Evolutionary conservation across 495 filamentous ascomycete genomes (phyloP), one percentile per base, ranked within the genome.

Genomic region (Aspergillus egyptiacus): DNA sequence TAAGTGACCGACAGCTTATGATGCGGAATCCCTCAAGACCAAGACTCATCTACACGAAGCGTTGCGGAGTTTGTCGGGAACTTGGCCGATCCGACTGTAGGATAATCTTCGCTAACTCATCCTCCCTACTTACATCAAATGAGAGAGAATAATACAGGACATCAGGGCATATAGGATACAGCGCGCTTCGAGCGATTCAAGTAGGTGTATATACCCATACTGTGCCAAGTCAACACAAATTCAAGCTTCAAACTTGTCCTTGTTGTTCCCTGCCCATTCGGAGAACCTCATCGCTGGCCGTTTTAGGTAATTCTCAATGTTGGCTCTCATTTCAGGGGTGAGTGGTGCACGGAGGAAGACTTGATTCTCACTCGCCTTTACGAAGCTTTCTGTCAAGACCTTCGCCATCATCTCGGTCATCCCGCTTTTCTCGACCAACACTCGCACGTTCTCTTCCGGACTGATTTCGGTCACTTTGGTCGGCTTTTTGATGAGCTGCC

Each of bases 221-320:
- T 15, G n/a, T n/a, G n/a, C n/a, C 20, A 8, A 20, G 14, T 15
- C 1, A 20, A 20, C 6, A 20, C 35, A 20, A 20, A 37, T 24
- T 51, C 40, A 51, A 20, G 34, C 42, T 7, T 17, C 17, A 23
- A 53, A 48, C 27, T 55, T 50, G 3, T 46, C 56, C 50, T 53
- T 59, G 40, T 67, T 64, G 5, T 9, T 49, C 27, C 50, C 31
- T 27, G 60, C 57, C 61, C 59, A 64, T 17, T 64, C 57, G n/a
- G 57, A 31, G n/a, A 67, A 59, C 7, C 39, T 23, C 10, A 46
- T 59, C 9, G 61, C 9, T 41, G 55, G 50, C 23, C 37, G 43
- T n/a, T 53, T 46, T 1, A 59, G 51, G 42, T 63, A 64, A 14
- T 41, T 50, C 28, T 61, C 27, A 3, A 67, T 41, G 41, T 64